phyloP scores from a whole-genome alignment of 2,329 filamentous ascomycete species.

The Penicillium sp. region DNA sequence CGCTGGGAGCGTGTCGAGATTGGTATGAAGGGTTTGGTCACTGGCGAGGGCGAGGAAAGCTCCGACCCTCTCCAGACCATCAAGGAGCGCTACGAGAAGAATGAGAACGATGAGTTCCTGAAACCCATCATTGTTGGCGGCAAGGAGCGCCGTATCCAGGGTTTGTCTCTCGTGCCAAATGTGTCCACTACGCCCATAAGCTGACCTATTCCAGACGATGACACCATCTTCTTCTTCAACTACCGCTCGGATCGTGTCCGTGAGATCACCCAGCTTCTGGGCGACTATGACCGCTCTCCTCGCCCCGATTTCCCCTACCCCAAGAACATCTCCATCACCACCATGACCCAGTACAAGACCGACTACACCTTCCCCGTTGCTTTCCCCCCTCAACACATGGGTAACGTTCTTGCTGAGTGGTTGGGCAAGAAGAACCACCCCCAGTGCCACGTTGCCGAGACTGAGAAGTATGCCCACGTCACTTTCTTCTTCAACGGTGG shows the following conservation, averaged over 20 bases:
- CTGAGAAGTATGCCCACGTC: slow-evolving; percentile 98
- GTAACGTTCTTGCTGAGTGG: slow-evolving; percentile 97
- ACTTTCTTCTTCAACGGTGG: slow-evolving; percentile 99
- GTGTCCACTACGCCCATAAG: neutral
- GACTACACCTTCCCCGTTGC: slow-evolving; percentile 91
- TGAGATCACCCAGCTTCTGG: slow-evolving; percentile 91
- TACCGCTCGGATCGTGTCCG: slow-evolving; percentile 97
- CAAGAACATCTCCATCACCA: slow-evolving; percentile 80
- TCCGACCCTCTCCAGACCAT: slow-evolving; percentile 82
- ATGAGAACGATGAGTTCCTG: slow-evolving; percentile 94
- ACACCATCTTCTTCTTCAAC: slow-evolving; percentile 99
- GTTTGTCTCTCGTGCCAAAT: slow-evolving; percentile 44
- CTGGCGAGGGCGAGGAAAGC: slow-evolving; percentile 82
- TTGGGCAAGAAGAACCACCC: slow-evolving; percentile 82
- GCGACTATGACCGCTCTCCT: slow-evolving; percentile 86
- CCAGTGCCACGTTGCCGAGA: slow-evolving; percentile 97
- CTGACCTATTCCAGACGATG: slow-evolving; percentile 61
- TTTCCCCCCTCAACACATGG: slow-evolving; percentile 93
- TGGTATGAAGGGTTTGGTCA: slow-evolving; percentile 80
- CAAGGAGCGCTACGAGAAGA: slow-evolving; percentile 80
- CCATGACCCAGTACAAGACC: slow-evolving; percentile 98
- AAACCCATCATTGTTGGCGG: slow-evolving; percentile 96
- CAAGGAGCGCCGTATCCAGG: slow-evolving; percentile 79
- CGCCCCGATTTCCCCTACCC: slow-evolving; percentile 90
- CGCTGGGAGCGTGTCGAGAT: slow-evolving; percentile 94